These are phyloP conservation scores for Alternaria tenuissima DNA, from an alignment of 2,329 filamentous ascomycete genomes.

Conservation along the genomic window DNA sequence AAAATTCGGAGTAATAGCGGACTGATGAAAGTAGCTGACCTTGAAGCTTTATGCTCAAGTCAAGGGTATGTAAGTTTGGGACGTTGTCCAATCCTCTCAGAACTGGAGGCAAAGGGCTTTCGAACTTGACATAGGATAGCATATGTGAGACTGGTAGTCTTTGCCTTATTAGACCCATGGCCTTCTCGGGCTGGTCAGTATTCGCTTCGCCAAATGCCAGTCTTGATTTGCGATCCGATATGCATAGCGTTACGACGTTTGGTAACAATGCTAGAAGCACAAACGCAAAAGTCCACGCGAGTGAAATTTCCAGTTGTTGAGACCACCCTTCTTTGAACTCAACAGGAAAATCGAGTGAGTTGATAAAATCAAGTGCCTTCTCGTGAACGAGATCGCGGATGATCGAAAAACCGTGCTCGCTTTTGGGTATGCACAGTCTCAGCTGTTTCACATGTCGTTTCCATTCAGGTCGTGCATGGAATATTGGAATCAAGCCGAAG, in stretches of 20 bases:
- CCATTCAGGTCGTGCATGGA: slow-evolving; percentile 10
- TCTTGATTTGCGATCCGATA: slow-evolving; percentile 1
- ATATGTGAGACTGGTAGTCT: neutral
- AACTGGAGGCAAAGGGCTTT: neutral
- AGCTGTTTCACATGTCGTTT: slow-evolving; percentile 17
- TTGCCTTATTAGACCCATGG: neutral
- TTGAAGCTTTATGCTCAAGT: slow-evolving; percentile 8
- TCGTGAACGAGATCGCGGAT: neutral
- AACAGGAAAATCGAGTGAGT: slow-evolving; percentile 7
- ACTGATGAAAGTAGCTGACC: neutral
- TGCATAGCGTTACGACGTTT: slow-evolving; percentile 18
- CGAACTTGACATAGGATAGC: slow-evolving; percentile 8
- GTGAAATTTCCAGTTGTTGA: neutral
- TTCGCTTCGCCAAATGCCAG: neutral
- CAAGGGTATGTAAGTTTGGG: slow-evolving; percentile 3
- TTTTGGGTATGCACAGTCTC: slow-evolving; percentile 11
- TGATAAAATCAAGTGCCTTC: neutral
- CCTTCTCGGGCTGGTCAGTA: neutral
- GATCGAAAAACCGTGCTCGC: neutral
- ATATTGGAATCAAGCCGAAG: slow-evolving; percentile 6
- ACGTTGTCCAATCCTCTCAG: neutral
- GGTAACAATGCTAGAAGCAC: slow-evolving; percentile 12
- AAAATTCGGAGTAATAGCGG: neutral
- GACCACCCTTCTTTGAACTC: neutral
- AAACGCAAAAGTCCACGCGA: neutral